Evolutionary conservation across 2,329 filamentous ascomycete species (phyloP).

Genomic region (Exophiala bonariae): DNA sequence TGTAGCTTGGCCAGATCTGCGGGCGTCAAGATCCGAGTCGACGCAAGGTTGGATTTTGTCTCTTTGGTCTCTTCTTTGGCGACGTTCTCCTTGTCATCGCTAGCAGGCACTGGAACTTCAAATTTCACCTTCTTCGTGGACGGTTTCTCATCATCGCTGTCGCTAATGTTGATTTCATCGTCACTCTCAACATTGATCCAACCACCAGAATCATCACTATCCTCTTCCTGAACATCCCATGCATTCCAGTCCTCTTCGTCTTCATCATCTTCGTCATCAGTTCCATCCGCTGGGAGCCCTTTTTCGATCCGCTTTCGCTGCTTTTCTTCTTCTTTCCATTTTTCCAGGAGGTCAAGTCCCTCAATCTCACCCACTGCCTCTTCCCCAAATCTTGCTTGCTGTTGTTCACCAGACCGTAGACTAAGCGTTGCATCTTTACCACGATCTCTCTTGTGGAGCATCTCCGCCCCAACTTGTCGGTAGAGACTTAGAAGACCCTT

Average conservation of each 20-base stretch:
- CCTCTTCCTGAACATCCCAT: slow-evolving; percentile 62
- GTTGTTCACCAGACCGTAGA: slow-evolving; percentile 71
- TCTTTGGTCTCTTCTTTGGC: slow-evolving; percentile 28
- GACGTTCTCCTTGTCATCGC: slow-evolving; percentile 41
- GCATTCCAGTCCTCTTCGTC: slow-evolving; percentile 58
- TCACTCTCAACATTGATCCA: slow-evolving; percentile 92
- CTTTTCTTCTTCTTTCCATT: slow-evolving; percentile 91
- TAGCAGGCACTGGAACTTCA: slow-evolving; percentile 33
- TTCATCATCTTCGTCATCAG: slow-evolving; percentile 61
- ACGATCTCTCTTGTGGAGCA: slow-evolving; percentile 85
- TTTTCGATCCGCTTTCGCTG: slow-evolving; percentile 69
- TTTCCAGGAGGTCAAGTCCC: slow-evolving; percentile 84
- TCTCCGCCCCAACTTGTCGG: slow-evolving; percentile 83
- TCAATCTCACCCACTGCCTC: slow-evolving; percentile 80
- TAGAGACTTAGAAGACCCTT: slow-evolving; percentile 89
- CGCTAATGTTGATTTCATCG: slow-evolving; percentile 70
- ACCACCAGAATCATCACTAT: slow-evolving; percentile 73
- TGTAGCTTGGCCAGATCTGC: slow-evolving; percentile 94
- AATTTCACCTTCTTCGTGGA: slow-evolving; percentile 63
- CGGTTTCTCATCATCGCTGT: slow-evolving; percentile 73
- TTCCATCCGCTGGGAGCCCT: slow-evolving; percentile 63
- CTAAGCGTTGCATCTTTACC: slow-evolving; percentile 89
- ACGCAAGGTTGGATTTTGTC: slow-evolving; percentile 71
- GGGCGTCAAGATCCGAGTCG: slow-evolving; percentile 88
- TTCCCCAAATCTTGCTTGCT: slow-evolving; percentile 79